Evolutionary conservation across 139 green algal genomes (phyloP), one percentile per base, ranked within the genome.

Genomic region (Chlamydomonas incerta): DNA sequence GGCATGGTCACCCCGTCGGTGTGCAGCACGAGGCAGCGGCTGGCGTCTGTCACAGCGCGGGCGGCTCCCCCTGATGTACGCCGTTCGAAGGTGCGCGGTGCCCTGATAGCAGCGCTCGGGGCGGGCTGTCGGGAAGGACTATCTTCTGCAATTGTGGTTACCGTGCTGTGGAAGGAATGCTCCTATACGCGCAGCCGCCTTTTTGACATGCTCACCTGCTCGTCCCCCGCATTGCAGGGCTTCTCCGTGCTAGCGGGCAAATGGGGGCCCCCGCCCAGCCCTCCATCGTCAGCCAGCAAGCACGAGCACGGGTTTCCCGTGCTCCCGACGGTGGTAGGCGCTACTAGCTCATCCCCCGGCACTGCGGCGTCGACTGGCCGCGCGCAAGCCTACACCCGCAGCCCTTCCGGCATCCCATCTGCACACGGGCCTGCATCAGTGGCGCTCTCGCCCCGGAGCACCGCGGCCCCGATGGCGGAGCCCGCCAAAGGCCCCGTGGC

Each of bases 171-270:
- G n/a, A n/a, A n/a, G n/a, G n/a, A n/a, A n/a, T n/a, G n/a, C n/a
- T n/a, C n/a, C n/a, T n/a, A n/a, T n/a, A n/a, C n/a, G n/a, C n/a
- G n/a, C n/a, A n/a, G n/a, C n/a, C n/a, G n/a, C n/a, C n/a, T n/a
- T n/a, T n/a, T n/a, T n/a, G n/a, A n/a, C n/a, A 8, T 50, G 41
- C 41, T 50, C 5, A 50, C 41, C 41, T 50, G 8, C 5, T 50
- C 41, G 8, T 50, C 8, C 8, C 41, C 8, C 23, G 17, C 17
- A 15, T 31, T 66, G 77, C 77, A 83, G 77, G 77, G 77, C n/a
- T 83, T 74, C 41, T 83, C 77, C 24, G 63, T 83, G 20, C 77
- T 83, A 2, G 29, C n/a, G 17, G 77, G 77, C 63, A 83, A 83
- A 18, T 83, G 77, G 77, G 62, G 24, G 18, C 77, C 77, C 29